Conservation (phyloP, 768 basidiomycete species). For the Polyporus arcularius region DNA sequence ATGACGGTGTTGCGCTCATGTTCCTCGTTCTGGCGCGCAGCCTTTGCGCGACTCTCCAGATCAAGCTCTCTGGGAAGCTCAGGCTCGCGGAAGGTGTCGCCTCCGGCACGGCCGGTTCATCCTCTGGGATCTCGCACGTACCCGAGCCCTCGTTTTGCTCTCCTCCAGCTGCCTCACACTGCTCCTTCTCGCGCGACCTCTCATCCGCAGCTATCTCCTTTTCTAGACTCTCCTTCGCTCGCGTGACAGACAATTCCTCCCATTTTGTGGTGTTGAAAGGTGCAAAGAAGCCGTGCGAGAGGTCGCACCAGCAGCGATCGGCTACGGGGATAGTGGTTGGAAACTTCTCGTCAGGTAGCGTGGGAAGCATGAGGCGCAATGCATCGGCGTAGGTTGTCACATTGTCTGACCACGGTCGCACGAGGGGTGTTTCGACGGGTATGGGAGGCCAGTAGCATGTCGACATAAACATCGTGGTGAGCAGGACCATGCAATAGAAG, state of each 20-base stretch:
- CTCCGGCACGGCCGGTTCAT: neutral
- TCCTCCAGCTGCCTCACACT: slow-evolving; percentile 5
- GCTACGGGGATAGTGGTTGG: slow-evolving; percentile 64
- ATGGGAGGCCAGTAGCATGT: slow-evolving; percentile 92
- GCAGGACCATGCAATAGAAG: slow-evolving; percentile 84
- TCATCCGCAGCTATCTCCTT: slow-evolving; percentile 25
- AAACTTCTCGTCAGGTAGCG: slow-evolving; percentile 42
- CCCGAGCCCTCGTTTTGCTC: neutral
- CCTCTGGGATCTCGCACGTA: neutral
- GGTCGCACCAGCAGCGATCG: slow-evolving; percentile 88
- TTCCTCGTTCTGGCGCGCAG: neutral
- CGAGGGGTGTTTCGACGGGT: slow-evolving; percentile 61
- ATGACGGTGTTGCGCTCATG: neutral
- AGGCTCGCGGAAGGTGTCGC: neutral
- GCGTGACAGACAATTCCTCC: slow-evolving; percentile 67
- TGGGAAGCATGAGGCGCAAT: slow-evolving; percentile 41
- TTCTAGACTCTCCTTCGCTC: slow-evolving; percentile 40
- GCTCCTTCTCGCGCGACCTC: neutral
- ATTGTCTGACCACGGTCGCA: slow-evolving; percentile 65
- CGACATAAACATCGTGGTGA: slow-evolving; percentile 80
- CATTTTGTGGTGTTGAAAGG: slow-evolving; percentile 77
- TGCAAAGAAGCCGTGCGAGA: slow-evolving; percentile 68
- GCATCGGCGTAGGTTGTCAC: slow-evolving; percentile 76
- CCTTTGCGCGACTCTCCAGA: neutral
- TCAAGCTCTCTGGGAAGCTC: neutral